phyloP scores from a whole-genome alignment of 805 yeast species.

The Candida schatavii region DNA sequence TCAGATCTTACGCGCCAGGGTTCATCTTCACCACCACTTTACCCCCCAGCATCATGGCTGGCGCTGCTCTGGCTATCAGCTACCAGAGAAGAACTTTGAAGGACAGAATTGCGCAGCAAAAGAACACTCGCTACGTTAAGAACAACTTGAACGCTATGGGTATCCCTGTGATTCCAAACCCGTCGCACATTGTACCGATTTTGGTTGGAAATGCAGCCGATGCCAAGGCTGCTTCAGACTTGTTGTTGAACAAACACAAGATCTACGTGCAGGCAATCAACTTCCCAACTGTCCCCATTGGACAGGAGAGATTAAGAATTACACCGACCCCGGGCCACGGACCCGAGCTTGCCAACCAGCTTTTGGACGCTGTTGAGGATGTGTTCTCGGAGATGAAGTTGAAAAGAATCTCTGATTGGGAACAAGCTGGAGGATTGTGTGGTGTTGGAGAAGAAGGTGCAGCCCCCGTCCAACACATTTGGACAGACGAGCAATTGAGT shows the following conservation, averaged over 20 bases:
- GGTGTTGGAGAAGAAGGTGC: conserved; percentile 57
- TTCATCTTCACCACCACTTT: conserved; percentile 94
- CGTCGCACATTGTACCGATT: conserved; percentile 95
- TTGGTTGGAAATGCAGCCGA: conserved; percentile 91
- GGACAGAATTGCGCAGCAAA: conserved; percentile 83
- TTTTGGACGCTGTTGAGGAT: conserved; percentile 75
- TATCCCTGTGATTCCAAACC: conserved; percentile 95
- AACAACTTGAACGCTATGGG: conserved; percentile 63
- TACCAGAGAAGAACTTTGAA: conserved; percentile 73
- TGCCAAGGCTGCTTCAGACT: conserved; percentile 89
- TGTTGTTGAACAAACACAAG: conserved; percentile 75
- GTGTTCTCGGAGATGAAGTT: conserved; percentile 75
- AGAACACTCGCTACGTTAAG: conserved; percentile 82
- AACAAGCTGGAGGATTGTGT: conserved; percentile 77
- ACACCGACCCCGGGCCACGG: conserved; percentile 99
- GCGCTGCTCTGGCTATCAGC: conserved; percentile 83
- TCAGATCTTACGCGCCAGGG: conserved; percentile 95
- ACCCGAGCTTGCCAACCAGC: conserved; percentile 67
- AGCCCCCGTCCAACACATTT: conserved; percentile 58
- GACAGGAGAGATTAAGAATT: conserved; percentile 92
- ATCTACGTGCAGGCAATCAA: conserved; percentile 98
- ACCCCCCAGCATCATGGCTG: conserved; percentile 98
- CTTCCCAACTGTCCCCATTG: conserved; percentile 96
- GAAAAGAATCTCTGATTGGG: conserved; percentile 78
- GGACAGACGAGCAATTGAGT: conserved; percentile 81